Percentiles rank a stretch among this genome's conserved stretches.
These are phyloP conservation scores for Neurospora tetrasperma DNA, from an alignment of 495 filamentous ascomycete species.

Conservation along the genomic window DNA sequence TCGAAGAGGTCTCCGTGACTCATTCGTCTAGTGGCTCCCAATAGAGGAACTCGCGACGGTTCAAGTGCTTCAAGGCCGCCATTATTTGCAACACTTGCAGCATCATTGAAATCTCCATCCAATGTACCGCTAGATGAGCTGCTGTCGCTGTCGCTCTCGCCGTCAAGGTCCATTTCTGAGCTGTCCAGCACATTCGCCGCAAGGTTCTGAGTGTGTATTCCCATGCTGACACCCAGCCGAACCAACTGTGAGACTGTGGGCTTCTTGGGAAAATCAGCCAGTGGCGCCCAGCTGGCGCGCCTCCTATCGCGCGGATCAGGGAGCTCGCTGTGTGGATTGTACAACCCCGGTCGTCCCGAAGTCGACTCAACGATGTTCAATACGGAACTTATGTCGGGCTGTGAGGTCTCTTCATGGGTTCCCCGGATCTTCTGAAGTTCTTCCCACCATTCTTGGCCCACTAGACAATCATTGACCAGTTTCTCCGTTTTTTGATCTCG, in stretches of 20 bases:
- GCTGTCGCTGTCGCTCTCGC: constrained; percentile 37
- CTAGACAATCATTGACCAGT: constrained; percentile 48
- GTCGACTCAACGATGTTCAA: constrained; percentile 24
- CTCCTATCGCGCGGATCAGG: constrained; percentile 18
- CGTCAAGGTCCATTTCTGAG: constrained; percentile 23
- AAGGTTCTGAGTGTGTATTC: constrained; percentile 69
- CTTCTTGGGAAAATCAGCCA: constrained; percentile 36
- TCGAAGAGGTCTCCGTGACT: constrained; percentile 26
- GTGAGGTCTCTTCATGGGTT: constrained; percentile 39
- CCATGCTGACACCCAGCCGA: constrained; percentile 51
- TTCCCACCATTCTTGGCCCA: constrained; percentile 74
- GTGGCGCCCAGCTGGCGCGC: constrained; percentile 26
- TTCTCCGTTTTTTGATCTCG: constrained; percentile 34
- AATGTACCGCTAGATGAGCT: constrained; percentile 19
- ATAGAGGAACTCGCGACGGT: constrained; percentile 13
- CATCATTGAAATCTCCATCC: constrained; percentile 25
- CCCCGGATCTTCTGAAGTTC: constrained; percentile 55
- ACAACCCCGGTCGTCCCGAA: constrained; percentile 22
- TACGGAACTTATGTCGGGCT: constrained; percentile 22
- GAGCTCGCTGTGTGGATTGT: constrained; percentile 17
- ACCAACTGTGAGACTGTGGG: constrained; percentile 56
- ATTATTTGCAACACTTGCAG: constrained; percentile 15
- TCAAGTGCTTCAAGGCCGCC: constrained; percentile 13
- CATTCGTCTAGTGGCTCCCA: constrained; percentile 21
- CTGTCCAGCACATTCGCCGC: constrained; percentile 53